A percentile compares a stretch with the other conserved stretches of the same genome.
Conservation (phyloP, 1,139 yeast genomes). For the Zygoascus hellenicus region DNA sequence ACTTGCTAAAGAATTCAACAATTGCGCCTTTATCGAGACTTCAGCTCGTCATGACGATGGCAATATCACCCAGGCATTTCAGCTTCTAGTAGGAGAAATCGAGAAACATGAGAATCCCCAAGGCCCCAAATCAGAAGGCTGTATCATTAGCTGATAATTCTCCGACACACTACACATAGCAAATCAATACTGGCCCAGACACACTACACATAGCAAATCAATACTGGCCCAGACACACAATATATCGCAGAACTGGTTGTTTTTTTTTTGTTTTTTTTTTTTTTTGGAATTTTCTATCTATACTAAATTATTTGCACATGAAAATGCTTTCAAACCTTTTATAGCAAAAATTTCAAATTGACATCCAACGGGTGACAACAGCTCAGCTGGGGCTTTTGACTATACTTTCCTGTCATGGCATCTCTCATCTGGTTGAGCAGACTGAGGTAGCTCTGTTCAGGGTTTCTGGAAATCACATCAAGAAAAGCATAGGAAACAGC, state of each 20-base stretch:
- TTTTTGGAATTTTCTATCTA: not conserved
- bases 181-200: not conserved
- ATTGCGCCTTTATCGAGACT: conserved; percentile 68
- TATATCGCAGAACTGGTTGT: not conserved
- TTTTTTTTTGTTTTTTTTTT: not conserved
- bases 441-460: conserved; percentile 71
- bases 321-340: conserved; percentile 4
- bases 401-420: conserved; percentile 60
- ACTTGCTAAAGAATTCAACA: conserved; percentile 51
- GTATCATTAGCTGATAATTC: conserved; percentile 7
- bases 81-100: conserved; percentile 60
- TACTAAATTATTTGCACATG: not conserved
- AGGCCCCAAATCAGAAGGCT: conserved; percentile 7
- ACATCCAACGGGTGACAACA: conserved; percentile 80
- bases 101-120: conserved; percentile 37
- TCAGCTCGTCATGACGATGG: conserved; percentile 63
- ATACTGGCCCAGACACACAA: not conserved
- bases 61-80: conserved; percentile 60
- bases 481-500: conserved; percentile 94
- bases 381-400: conserved; percentile 87
- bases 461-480: conserved; percentile 57
- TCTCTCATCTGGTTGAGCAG: conserved; percentile 75
- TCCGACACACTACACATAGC: not conserved
- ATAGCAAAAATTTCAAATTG: conserved; percentile 55
- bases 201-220: not conserved